Evolutionary conservation across 2,329 filamentous ascomycete genomes (phyloP).

Genomic region (Neofusicoccum kwambonambiense): DNA sequence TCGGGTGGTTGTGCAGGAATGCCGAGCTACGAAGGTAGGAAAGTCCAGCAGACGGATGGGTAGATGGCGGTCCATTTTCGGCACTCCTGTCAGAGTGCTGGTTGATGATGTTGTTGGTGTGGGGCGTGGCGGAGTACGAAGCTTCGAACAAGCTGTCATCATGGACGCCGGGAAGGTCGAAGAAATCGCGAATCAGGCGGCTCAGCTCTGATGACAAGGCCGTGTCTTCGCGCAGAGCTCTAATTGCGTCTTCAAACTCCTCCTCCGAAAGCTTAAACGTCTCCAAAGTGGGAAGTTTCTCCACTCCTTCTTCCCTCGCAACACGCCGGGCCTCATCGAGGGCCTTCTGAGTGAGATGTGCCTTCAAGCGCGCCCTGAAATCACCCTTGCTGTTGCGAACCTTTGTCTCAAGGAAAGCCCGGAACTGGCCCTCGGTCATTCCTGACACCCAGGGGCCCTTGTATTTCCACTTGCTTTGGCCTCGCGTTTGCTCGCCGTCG

Average conservation of each 20-base stretch:
- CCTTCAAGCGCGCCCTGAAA: conserved; percentile 30
- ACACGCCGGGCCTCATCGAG: background rate
- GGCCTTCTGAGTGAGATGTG: background rate
- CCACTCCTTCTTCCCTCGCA: background rate
- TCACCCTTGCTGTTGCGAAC: background rate
- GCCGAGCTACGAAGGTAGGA: conserved; percentile 59
- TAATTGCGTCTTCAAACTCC: conserved; percentile 31
- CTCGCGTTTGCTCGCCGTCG: conserved; percentile 20
- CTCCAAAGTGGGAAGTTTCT: conserved; percentile 22
- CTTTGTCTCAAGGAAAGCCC: conserved; percentile 23
- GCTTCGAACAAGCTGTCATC: background rate
- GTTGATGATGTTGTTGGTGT: background rate
- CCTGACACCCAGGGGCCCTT: conserved; percentile 59
- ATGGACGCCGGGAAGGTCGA: conserved; percentile 52
- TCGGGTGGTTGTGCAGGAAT: conserved; percentile 58
- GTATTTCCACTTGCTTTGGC: conserved; percentile 52
- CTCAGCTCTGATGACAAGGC: conserved; percentile 54
- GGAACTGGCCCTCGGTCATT: conserved; percentile 49
- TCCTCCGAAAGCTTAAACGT: conserved; percentile 29
- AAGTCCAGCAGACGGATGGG: conserved; percentile 65
- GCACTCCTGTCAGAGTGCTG: too few relatives aligned
- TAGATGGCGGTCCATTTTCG: conserved; percentile 45
- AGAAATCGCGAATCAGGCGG: conserved; percentile 52
- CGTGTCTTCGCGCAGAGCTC: conserved; percentile 47
- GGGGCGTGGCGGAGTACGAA: background rate